Evolutionary conservation across 1,284 basidiomycete genomes (phyloP).

Genomic region (Tylopilus orsonianus): DNA sequence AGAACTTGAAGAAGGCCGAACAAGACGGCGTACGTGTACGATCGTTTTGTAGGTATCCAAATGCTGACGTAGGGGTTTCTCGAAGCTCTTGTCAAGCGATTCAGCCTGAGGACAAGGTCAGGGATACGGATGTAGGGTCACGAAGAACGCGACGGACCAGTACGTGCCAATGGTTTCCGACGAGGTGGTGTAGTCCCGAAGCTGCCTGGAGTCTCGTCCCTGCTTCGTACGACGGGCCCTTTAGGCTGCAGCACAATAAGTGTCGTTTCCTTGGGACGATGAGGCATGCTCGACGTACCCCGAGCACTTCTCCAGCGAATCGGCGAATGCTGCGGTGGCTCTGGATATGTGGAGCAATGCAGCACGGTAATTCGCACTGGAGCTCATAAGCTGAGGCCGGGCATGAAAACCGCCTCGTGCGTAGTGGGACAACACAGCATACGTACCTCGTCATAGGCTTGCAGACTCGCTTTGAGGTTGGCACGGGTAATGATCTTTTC

Average conservation of each 20-base stretch:
- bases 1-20: constrained; percentile 4
- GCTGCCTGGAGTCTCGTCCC: constrained; percentile 77
- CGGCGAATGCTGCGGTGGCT: constrained; percentile 84
- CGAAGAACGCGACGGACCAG: constrained; percentile 51
- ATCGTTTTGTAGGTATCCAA: constrained; percentile 78
- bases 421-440: background rate
- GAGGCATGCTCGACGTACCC: constrained; percentile 48
- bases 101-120: constrained; percentile 56
- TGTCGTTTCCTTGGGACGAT: background rate
- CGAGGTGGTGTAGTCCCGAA: constrained; percentile 89
- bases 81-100: constrained; percentile 85
- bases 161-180: constrained; percentile 91
- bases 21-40: constrained; percentile 56
- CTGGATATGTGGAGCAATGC: constrained; percentile 83
- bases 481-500: constrained; percentile 81
- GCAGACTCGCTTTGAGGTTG: constrained; percentile 74
- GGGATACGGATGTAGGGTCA: constrained; percentile 2
- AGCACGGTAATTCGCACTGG: constrained; percentile 81
- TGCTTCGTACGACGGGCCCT: constrained; percentile 78
- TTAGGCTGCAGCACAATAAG: constrained; percentile 50
- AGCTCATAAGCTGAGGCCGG: constrained; percentile 63
- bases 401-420: constrained; percentile 17
- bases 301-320: constrained; percentile 82
- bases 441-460: constrained; percentile 78
- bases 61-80: constrained; percentile 84